Conservation (phyloP, 208 protist species). For the Acanthamoeba castellanii region DNA sequence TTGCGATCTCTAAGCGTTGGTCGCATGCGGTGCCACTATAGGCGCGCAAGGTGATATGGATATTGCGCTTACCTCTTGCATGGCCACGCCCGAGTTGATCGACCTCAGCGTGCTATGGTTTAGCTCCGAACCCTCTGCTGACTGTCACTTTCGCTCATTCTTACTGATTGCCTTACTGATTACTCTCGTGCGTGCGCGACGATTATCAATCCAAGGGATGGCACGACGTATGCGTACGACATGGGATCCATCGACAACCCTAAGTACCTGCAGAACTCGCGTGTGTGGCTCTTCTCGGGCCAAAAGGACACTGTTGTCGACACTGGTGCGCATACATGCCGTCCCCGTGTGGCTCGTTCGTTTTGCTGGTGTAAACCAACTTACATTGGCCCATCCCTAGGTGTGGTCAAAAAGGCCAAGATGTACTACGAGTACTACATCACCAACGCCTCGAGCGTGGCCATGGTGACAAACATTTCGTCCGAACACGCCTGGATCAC, state of each 20-base stretch:
- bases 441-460: not conserved
- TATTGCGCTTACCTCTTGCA: slow-evolving; percentile 13
- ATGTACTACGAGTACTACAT: slow-evolving; percentile 60
- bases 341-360: not conserved
- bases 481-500: slow-evolving; percentile 54
- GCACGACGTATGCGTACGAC: not conserved
- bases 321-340: not conserved
- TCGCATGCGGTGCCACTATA: not conserved
- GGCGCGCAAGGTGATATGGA: slow-evolving; percentile 2
- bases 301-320: slow-evolving; percentile 25
- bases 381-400: not conserved
- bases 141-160: not conserved
- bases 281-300: slow-evolving; percentile 58
- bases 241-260: slow-evolving; percentile 9
- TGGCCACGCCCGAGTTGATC: slow-evolving; percentile 33
- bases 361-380: not conserved
- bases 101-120: slow-evolving; percentile 25
- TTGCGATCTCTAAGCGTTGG: not conserved
- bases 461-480: slow-evolving; percentile 29
- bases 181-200: not conserved
- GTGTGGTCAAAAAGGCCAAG: slow-evolving; percentile 28
- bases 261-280: not conserved
- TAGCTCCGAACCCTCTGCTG: not conserved
- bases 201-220: not conserved
- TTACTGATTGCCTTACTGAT: not conserved